Percentiles rank a stretch among this genome's conserved stretches.
Conservation (phyloP, 495 filamentous ascomycete genomes). For the Cryomyces antarcticus region DNA sequence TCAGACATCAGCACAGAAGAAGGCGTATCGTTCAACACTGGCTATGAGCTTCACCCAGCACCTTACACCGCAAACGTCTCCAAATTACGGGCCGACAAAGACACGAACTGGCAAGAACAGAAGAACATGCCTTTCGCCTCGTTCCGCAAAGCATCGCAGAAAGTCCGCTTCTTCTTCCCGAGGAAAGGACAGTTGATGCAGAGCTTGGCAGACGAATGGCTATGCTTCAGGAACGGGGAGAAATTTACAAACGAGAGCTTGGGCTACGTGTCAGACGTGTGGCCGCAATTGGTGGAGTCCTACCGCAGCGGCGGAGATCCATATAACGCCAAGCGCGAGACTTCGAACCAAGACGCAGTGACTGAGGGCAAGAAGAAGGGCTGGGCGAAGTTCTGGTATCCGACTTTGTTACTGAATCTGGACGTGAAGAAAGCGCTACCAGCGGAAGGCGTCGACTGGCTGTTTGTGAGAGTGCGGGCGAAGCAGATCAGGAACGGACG, state of each 20-base stretch:
- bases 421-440: slow-evolving; percentile 27
- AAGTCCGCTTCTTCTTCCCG: slow-evolving; percentile 35
- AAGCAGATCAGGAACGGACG: slow-evolving; percentile 26
- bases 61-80: slow-evolving; percentile 26
- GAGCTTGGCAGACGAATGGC: slow-evolving; percentile 43
- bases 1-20: slow-evolving; percentile 35
- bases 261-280: slow-evolving; percentile 43
- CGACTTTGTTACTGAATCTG: slow-evolving; percentile 40
- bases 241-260: slow-evolving; percentile 24
- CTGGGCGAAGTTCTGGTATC: slow-evolving; percentile 44
- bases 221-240: slow-evolving; percentile 25
- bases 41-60: slow-evolving; percentile 27
- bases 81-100: slow-evolving; percentile 18
- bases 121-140: slow-evolving; percentile 20
- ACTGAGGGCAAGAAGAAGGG: slow-evolving; percentile 4
- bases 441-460: slow-evolving; percentile 21
- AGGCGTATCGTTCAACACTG: slow-evolving; percentile 35
- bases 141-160: slow-evolving; percentile 33
- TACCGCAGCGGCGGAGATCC: slow-evolving; percentile 8
- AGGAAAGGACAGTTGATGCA: slow-evolving; percentile 21
- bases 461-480: slow-evolving; percentile 18
- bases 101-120: slow-evolving; percentile 23
- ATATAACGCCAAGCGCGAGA: slow-evolving; percentile 15
- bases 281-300: slow-evolving; percentile 34
- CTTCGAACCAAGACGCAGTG: slow-evolving; percentile 12